Evolutionary conservation across 2,329 filamentous ascomycete genomes (phyloP).

Genomic region (Hymenoscyphus occultus): DNA sequence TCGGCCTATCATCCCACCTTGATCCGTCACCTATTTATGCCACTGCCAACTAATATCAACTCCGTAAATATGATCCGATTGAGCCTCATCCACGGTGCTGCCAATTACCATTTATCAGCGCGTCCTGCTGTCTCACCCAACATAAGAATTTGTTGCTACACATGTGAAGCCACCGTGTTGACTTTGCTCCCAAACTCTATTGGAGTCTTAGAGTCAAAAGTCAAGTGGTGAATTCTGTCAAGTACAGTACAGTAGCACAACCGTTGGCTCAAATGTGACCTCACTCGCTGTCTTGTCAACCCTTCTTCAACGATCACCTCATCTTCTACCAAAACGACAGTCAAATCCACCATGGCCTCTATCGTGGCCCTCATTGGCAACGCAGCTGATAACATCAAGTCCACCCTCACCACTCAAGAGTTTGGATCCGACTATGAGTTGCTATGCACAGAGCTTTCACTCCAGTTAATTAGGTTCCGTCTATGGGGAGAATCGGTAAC

Average conservation of each 20-base stretch:
- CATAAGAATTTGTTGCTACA: background rate
- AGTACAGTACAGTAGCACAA: background rate
- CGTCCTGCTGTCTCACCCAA: slow-evolving; percentile 1
- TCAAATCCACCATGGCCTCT: slow-evolving; percentile 15
- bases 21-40: background rate
- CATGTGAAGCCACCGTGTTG: background rate
- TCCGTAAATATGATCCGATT: background rate
- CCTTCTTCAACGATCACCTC: slow-evolving; percentile 4
- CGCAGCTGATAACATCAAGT: slow-evolving; percentile 21
- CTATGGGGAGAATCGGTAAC: slow-evolving; percentile 29
- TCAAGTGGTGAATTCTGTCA: background rate
- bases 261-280: background rate
- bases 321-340: background rate
- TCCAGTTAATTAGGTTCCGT: slow-evolving; percentile 26
- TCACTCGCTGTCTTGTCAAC: background rate
- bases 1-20: background rate
- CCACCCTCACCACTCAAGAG: slow-evolving; percentile 22
- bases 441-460: slow-evolving; percentile 25
- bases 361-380: slow-evolving; percentile 17
- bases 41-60: background rate
- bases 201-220: background rate
- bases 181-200: background rate
- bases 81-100: background rate
- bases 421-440: slow-evolving; percentile 29
- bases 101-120: background rate